A percentile compares a stretch with the other conserved stretches of the same genome.
Conservation (phyloP, 495 filamentous ascomycete genomes). For the Diplogelasinospora grovesii region DNA sequence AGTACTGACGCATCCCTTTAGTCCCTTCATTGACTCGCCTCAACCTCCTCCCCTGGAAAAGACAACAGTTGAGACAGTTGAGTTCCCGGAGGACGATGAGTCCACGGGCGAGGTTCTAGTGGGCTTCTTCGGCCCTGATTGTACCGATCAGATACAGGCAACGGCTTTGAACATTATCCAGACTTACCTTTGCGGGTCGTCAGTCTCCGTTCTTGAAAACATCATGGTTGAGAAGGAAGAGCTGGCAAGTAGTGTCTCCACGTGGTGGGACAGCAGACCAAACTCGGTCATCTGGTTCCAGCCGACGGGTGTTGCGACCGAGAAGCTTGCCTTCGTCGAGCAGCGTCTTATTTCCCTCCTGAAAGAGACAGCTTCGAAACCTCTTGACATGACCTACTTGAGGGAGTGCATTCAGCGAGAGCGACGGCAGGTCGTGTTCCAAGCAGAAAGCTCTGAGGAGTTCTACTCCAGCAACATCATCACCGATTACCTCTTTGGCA, state of each 20-base stretch:
- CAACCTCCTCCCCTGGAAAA: constrained; percentile 63
- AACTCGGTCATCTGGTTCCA: constrained; percentile 76
- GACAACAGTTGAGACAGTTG: constrained; percentile 65
- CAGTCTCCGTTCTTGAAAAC: constrained; percentile 86
- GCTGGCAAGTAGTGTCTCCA: constrained; percentile 74
- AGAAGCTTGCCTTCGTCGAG: constrained; percentile 76
- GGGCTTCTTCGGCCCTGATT: constrained; percentile 77
- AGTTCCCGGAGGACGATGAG: constrained; percentile 97
- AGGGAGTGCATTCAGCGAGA: constrained; percentile 76
- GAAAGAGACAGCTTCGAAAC: constrained; percentile 67
- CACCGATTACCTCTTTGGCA: constrained; percentile 85
- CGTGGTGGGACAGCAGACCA: constrained; percentile 69
- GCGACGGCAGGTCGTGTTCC: constrained; percentile 68
- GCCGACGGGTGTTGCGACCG: constrained; percentile 77
- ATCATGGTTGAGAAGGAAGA: constrained; percentile 90
- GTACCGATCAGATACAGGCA: constrained; percentile 53
- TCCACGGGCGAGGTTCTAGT: constrained; percentile 79
- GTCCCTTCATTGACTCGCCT: constrained; percentile 85
- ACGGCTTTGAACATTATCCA: constrained; percentile 71
- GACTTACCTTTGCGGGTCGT: constrained; percentile 83
- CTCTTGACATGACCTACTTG: constrained; percentile 83
- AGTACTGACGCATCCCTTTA: constrained; percentile 11
- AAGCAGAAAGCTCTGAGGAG: constrained; percentile 65
- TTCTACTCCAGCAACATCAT: constrained; percentile 78
- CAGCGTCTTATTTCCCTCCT: constrained; percentile 78